Conservation (phyloP, 768 basidiomycete genomes). For the Rhizopogon vinicolor region DNA sequence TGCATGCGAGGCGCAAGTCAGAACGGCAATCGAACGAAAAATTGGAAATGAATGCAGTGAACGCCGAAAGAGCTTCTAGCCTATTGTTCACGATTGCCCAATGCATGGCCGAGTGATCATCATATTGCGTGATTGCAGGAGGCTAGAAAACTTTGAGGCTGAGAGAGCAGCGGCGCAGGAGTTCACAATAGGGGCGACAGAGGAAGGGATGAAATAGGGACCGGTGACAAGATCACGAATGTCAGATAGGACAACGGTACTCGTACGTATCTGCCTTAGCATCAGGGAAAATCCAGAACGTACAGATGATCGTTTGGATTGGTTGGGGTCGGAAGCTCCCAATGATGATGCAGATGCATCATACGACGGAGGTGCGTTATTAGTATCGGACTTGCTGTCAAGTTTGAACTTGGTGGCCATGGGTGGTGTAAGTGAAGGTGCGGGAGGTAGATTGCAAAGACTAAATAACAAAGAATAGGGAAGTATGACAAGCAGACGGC, state of each 20-base stretch:
- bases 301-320: too few relatives aligned
- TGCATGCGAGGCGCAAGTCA: not conserved
- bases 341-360: too few relatives aligned
- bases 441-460: too few relatives aligned
- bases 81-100: not conserved
- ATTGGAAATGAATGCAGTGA: not conserved
- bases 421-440: too few relatives aligned
- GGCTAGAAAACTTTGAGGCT: conserved; percentile 18
- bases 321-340: too few relatives aligned
- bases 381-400: too few relatives aligned
- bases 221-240: not conserved
- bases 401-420: too few relatives aligned
- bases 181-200: conserved; percentile 36
- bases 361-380: too few relatives aligned
- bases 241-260: not conserved
- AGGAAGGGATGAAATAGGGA: not conserved
- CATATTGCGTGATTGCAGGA: not conserved
- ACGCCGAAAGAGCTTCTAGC: not conserved
- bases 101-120: not conserved
- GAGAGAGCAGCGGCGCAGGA: conserved; percentile 57
- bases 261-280: too few relatives aligned
- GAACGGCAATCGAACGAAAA: not conserved
- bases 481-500: too few relatives aligned
- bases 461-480: too few relatives aligned
- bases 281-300: too few relatives aligned